These are phyloP conservation scores for Poteriospumella lacustris DNA, from an alignment of 108 stramenopile species.

Conservation along the genomic window DNA sequence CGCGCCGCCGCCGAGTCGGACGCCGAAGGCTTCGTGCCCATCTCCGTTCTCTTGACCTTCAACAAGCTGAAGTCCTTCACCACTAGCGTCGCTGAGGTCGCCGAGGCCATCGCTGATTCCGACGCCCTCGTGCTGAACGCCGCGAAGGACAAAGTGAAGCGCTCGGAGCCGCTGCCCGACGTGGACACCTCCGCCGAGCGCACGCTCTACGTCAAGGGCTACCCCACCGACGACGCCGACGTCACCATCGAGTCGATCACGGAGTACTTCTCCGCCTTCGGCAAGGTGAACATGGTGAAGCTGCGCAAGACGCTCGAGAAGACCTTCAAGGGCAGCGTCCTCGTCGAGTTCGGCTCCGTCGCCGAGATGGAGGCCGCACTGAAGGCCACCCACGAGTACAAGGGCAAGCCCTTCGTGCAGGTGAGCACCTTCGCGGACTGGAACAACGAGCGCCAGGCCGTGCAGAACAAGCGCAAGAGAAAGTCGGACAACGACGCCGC, in stretches of 20 bases:
- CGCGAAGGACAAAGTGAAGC: conserved; percentile 6
- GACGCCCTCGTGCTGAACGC: background rate
- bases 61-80: conserved; percentile 20
- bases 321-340: conserved; percentile 26
- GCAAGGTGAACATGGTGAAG: background rate
- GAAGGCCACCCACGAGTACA: background rate
- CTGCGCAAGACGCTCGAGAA: background rate
- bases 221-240: conserved; percentile 13
- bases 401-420: background rate
- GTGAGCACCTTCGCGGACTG: conserved; percentile 23
- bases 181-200: background rate
- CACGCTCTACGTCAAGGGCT: conserved; percentile 31
- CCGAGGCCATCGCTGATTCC: conserved; percentile 1
- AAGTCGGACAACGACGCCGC: background rate
- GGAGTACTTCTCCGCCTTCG: conserved; percentile 20
- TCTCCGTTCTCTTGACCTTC: conserved; percentile 18
- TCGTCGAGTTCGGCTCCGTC: conserved; percentile 24
- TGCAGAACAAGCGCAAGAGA: background rate
- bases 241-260: conserved; percentile 25
- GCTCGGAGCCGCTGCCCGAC: conserved; percentile 18
- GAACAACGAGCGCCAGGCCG: background rate
- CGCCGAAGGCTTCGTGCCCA: conserved; percentile 28
- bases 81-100: background rate
- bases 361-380: background rate
- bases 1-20: conserved; percentile 10